These are phyloP conservation scores for Alternaria sp. DNA, from an alignment of 2,329 filamentous ascomycete genomes.

Conservation along the genomic window DNA sequence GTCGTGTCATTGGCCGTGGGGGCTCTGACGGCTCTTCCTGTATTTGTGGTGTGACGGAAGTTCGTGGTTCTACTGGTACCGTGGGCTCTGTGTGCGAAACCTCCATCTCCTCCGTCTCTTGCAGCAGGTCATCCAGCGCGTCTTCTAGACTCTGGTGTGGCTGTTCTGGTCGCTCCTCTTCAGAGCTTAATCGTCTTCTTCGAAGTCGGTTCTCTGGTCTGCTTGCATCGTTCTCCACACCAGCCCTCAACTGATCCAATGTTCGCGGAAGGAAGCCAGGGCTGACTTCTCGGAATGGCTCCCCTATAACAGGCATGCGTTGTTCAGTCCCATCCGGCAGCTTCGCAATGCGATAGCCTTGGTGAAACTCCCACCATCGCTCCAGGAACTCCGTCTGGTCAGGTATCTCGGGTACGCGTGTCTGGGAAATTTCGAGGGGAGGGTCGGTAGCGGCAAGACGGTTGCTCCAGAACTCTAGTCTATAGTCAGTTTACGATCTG, in stretches of 20 bases:
- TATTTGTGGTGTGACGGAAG: constrained; percentile 5
- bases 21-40: constrained; percentile 6
- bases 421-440: constrained; percentile 51
- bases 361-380: constrained; percentile 58
- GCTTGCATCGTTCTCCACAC: constrained; percentile 35
- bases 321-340: constrained; percentile 53
- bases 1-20: constrained; percentile 21
- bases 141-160: constrained; percentile 43
- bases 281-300: constrained; percentile 54
- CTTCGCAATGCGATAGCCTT: constrained; percentile 52
- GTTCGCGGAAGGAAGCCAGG: constrained; percentile 56
- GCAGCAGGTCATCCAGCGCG: constrained; percentile 42
- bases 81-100: constrained; percentile 21
- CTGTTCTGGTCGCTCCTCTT: constrained; percentile 28
- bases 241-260: constrained; percentile 51
- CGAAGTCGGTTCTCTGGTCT: constrained; percentile 39
- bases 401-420: constrained; percentile 55
- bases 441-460: constrained; percentile 52
- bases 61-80: neutral
- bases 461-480: constrained; percentile 56
- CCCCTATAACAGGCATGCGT: constrained; percentile 55
- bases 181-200: constrained; percentile 28
- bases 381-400: constrained; percentile 56
- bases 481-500: constrained; percentile 6
- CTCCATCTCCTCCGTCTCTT: constrained; percentile 30